These are phyloP conservation scores for Mycocentrospora acerina DNA, from an alignment of 2,329 filamentous ascomycete genomes.

Conservation along the genomic window DNA sequence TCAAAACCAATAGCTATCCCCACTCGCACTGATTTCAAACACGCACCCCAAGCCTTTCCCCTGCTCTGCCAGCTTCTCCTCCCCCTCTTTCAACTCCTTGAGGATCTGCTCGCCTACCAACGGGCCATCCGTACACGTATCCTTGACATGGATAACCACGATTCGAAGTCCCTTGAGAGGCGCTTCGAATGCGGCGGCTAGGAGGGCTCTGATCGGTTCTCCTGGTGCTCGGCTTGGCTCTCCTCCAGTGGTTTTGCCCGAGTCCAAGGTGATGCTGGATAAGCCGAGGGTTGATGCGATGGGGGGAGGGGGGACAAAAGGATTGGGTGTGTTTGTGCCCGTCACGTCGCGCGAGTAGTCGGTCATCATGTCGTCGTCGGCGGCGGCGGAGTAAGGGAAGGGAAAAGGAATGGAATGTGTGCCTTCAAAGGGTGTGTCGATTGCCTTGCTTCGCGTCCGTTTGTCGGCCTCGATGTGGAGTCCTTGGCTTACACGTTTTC, in stretches of 20 bases:
- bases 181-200: constrained; percentile 28
- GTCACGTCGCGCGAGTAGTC: constrained; percentile 21
- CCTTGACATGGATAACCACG: constrained; percentile 93
- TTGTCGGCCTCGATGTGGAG: constrained; percentile 16
- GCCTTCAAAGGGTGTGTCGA: constrained; percentile 15
- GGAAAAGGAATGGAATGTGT: constrained; percentile 1
- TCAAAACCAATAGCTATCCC: constrained; percentile 58
- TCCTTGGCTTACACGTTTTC: constrained; percentile 59
- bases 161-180: constrained; percentile 74
- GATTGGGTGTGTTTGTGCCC: constrained; percentile 13
- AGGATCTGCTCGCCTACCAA: constrained; percentile 67
- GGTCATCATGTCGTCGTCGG: constrained; percentile 32
- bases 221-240: no score
- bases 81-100: constrained; percentile 66
- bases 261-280: no score
- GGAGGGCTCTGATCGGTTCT: constrained; percentile 12
- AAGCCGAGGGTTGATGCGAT: background rate
- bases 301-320: background rate
- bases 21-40: constrained; percentile 70
- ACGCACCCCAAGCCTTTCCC: constrained; percentile 72
- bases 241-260: constrained; percentile 1
- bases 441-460: constrained; percentile 15
- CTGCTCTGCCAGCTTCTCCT: constrained; percentile 47
- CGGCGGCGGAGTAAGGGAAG: constrained; percentile 4
- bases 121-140: constrained; percentile 72